phyloP scores from a whole-genome alignment of 176 grass and related monocot genomes.

The Cymbopogon citratus region DNA sequence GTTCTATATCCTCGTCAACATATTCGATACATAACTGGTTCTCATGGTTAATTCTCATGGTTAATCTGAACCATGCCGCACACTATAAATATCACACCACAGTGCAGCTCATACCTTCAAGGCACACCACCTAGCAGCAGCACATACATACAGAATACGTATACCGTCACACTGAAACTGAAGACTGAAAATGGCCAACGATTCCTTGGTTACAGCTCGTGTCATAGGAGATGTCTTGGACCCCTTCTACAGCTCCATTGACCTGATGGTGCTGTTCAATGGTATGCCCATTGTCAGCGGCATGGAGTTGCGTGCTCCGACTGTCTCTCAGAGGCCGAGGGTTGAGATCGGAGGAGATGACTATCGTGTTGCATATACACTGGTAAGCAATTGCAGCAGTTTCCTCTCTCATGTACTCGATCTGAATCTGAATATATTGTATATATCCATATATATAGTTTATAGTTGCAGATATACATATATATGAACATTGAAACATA shows the following conservation, averaged over 20 bases:
- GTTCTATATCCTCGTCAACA: neutral
- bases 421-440: no score
- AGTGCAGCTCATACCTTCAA: neutral
- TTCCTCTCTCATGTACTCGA: neutral
- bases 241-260: constrained; percentile 45
- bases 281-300: constrained; percentile 50
- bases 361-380: constrained; percentile 44
- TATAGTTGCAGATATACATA: no score
- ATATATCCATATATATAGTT: no score
- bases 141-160: neutral
- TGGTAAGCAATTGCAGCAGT: constrained; percentile 31
- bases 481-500: no score
- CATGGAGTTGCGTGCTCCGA: constrained; percentile 47
- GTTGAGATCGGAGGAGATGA: constrained; percentile 67
- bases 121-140: neutral
- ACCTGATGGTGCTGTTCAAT: constrained; percentile 38
- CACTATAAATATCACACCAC: constrained; percentile 1
- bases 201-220: constrained; percentile 48
- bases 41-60: neutral
- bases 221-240: constrained; percentile 77
- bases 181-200: constrained; percentile 46
- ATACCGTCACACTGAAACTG: neutral
- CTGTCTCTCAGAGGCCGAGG: constrained; percentile 23
- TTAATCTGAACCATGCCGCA: neutral
- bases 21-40: constrained; percentile 1